Evolutionary conservation across 192 early-diverging fungal species (phyloP).

Genomic region (Backusella circina): DNA sequence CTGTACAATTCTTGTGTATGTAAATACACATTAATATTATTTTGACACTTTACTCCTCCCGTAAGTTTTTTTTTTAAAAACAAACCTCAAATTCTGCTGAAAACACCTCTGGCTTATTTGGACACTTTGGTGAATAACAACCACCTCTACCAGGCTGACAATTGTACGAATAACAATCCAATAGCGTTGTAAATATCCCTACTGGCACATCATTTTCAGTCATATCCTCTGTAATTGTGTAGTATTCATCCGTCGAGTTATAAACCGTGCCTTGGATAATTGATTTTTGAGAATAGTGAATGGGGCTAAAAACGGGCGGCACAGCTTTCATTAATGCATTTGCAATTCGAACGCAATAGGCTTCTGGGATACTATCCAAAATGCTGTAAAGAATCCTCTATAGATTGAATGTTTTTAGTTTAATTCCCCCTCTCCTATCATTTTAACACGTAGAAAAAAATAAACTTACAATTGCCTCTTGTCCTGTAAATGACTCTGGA

Average conservation of each 20-base stretch:
- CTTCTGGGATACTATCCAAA: conserved; percentile 11
- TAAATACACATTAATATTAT: neutral
- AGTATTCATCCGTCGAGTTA: conserved; percentile 29
- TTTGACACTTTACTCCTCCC: neutral
- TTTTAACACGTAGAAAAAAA: neutral
- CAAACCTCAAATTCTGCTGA: neutral
- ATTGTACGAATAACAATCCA: conserved; percentile 69
- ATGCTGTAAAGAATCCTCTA: conserved; percentile 4
- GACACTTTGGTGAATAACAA: conserved; percentile 26
- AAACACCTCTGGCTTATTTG: conserved; percentile 9
- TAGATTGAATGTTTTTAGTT: neutral
- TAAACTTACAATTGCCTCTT: conserved; percentile 21
- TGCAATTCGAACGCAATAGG: conserved; percentile 17
- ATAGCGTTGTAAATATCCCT: conserved; percentile 83
- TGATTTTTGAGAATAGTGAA: conserved; percentile 27
- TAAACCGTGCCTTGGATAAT: conserved; percentile 17
- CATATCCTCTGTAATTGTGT: conserved; percentile 25
- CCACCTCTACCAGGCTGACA: conserved; percentile 19
- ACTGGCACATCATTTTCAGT: conserved; percentile 52
- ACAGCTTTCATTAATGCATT: conserved; percentile 14
- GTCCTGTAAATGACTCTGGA: conserved; percentile 27
- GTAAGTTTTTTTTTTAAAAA: neutral
- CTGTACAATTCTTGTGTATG: neutral
- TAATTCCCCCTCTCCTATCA: no score
- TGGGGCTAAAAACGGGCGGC: conserved; percentile 19